Percentiles rank a stretch among this genome's conserved stretches.
These are phyloP conservation scores for Periconia sp. DNA, from an alignment of 2,329 filamentous ascomycete species.

Conservation along the genomic window DNA sequence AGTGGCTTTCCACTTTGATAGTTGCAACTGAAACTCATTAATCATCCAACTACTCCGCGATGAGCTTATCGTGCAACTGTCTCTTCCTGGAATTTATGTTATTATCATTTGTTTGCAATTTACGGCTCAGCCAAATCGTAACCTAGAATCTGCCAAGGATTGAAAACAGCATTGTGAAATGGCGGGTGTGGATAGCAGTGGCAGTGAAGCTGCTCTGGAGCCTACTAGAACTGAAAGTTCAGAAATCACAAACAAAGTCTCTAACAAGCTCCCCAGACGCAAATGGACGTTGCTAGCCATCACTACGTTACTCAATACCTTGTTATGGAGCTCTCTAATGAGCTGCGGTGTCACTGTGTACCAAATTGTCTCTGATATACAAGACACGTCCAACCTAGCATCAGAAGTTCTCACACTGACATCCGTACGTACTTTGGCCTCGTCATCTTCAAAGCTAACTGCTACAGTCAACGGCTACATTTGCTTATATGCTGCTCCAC, in stretches of 20 bases:
- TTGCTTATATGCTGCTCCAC: constrained; percentile 39
- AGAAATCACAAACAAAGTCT: constrained; percentile 10
- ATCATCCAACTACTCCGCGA: constrained; percentile 16
- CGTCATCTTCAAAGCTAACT: constrained; percentile 3
- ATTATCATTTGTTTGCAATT: constrained; percentile 4
- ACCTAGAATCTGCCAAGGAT: constrained; percentile 4
- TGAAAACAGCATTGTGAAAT: constrained; percentile 18
- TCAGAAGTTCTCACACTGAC: constrained; percentile 34
- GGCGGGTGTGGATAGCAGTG: constrained; percentile 21
- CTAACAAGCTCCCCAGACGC: constrained; percentile 26
- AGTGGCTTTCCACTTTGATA: neutral
- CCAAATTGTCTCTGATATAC: constrained; percentile 28
- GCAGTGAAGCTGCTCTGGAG: constrained; percentile 20
- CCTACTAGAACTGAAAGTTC: constrained; percentile 15
- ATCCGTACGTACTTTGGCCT: constrained; percentile 26
- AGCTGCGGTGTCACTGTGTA: constrained; percentile 31
- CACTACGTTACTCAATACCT: constrained; percentile 34
- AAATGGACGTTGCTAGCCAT: constrained; percentile 37
- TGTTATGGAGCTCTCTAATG: constrained; percentile 37
- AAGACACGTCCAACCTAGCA: constrained; percentile 30
- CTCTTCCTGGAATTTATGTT: neutral
- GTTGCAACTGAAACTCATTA: neutral
- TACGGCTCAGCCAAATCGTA: neutral
- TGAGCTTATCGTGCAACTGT: constrained; percentile 17
- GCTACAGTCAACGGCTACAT: constrained; percentile 33